Evolutionary conservation across 441 rosid species (phyloP).

Genomic region (Populus hybrid): DNA sequence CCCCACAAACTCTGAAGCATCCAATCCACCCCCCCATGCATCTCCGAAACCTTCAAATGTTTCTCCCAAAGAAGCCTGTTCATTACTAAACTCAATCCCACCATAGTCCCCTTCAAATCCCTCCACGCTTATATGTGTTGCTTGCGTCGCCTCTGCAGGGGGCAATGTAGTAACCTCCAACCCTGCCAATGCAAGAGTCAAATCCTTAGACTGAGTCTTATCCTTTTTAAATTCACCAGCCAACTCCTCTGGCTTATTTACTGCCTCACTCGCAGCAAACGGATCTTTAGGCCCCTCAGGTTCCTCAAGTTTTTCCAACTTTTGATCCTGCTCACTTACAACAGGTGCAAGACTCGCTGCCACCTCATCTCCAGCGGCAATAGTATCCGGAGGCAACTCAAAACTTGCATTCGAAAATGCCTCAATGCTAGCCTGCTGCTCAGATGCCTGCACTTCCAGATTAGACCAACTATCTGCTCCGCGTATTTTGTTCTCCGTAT

Average conservation of each 20-base stretch:
- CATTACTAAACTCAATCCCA: conserved; percentile 81
- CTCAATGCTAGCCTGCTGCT: conserved; percentile 60
- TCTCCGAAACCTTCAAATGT: conserved; percentile 80
- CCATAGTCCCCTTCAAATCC: conserved; percentile 95
- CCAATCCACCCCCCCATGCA: conserved; percentile 97
- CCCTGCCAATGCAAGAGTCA: conserved; percentile 76
- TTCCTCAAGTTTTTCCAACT: conserved; percentile 48
- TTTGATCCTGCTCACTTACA: conserved; percentile 42
- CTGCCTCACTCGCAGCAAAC: conserved; percentile 71
- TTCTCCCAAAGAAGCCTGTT: conserved; percentile 82
- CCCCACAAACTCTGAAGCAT: conserved; percentile 87
- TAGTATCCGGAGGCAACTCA: conserved; percentile 76
- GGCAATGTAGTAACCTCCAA: conserved; percentile 87
- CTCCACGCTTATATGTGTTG: conserved; percentile 80
- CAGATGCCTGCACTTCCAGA: conserved; percentile 55
- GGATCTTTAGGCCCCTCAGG: conserved; percentile 62
- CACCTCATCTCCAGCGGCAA: conserved; percentile 74
- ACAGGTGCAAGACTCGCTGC: conserved; percentile 58
- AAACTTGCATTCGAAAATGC: conserved; percentile 58
- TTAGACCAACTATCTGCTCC: conserved; percentile 79
- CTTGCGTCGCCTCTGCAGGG: conserved; percentile 94
- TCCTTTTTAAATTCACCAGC: conserved; percentile 87
- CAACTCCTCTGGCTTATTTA: conserved; percentile 68
- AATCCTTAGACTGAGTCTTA: conserved; percentile 64
- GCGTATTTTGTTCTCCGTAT: conserved; percentile 82